Conservation (phyloP, 108 stramenopile genomes). For the Bacterosira constricta region DNA sequence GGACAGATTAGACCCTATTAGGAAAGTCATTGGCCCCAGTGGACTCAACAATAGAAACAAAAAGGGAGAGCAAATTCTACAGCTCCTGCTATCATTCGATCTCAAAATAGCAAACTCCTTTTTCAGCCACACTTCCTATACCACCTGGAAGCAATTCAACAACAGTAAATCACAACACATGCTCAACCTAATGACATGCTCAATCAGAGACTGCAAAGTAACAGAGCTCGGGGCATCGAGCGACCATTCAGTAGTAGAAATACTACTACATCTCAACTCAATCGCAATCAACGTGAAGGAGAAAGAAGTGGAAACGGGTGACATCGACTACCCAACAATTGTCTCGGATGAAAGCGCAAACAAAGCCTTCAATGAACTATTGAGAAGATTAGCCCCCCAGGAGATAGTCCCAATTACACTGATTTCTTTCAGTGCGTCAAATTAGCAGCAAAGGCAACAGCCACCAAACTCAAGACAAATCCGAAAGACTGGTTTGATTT, state of each 20-base stretch:
- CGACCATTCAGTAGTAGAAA: not conserved
- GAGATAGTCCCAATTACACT: too few species aligned
- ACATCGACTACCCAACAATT: not conserved
- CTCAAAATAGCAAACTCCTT: too few species aligned
- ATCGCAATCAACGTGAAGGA: too few species aligned
- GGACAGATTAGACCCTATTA: not conserved
- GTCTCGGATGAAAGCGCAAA: not conserved
- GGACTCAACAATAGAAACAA: conserved; percentile 1
- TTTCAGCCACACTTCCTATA: not conserved
- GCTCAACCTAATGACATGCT: not conserved
- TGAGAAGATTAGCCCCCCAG: too few species aligned
- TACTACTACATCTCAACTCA: not conserved
- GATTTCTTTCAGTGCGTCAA: too few species aligned
- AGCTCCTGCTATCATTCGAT: too few species aligned
- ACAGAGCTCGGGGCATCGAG: not conserved
- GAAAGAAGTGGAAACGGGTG: too few species aligned
- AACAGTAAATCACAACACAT: not conserved
- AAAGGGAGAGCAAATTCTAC: not conserved
- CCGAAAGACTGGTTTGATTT: too few species aligned
- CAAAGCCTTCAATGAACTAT: too few species aligned
- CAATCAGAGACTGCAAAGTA: not conserved
- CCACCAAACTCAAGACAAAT: too few species aligned
- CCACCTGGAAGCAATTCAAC: not conserved
- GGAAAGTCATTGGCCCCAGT: not conserved
- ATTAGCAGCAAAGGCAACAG: too few species aligned